Evolutionary conservation across 208 protist genomes (phyloP), one percentile per base, ranked within the genome.

Genomic region (Trypanosoma mega): DNA sequence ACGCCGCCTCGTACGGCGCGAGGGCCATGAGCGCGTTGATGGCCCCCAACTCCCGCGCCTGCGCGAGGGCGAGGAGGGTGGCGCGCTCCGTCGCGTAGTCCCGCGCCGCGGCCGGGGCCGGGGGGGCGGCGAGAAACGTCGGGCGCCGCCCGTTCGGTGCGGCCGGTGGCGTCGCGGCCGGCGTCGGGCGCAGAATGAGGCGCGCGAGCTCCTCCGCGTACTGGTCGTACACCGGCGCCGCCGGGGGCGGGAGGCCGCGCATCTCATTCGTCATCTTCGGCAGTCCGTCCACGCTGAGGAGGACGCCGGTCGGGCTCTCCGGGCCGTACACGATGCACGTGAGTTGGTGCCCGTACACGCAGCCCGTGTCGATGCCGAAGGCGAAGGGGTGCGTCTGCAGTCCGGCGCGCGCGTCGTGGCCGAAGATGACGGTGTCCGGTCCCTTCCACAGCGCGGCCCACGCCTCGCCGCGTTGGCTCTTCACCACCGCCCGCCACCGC

Each of bases 341-440:
- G 18, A 97, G 76, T 8, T 75, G 57, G 21, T 78, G 61, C 36
- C 92, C 92, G 61, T 97, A 97, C 20, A 91, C 86, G 48, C 92
- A 97, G 39, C 92, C 92, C 14, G 87, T 95, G 62, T 97, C 92
- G 56, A 97, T 87, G 60, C 92, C 92, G 36, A 63, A 79, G 26
- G 87, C 86, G 53, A 78, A 73, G n/a, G 72, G 61, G 44, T 90
- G 68, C 20, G 66, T 29, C 67, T 97, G 92, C 30, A 95, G 85
- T 30, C 86, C 86, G 16, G 72, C 62, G 48, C 67, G 74, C 16
- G 92, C 92, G 57, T 94, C 92, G 72, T 97, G 92, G 9, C 92
- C 92, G 55, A 97, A 97, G 29, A 96, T 72, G 27, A 96, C 76
- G 39, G 58, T 74, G 60, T 94, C 84, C 3, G 90, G 90, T 7